Evolutionary conservation across 192 early-diverging fungal genomes (phyloP), one percentile per base, ranked within the genome.

Genomic region (Geranomyces michiganensis): DNA sequence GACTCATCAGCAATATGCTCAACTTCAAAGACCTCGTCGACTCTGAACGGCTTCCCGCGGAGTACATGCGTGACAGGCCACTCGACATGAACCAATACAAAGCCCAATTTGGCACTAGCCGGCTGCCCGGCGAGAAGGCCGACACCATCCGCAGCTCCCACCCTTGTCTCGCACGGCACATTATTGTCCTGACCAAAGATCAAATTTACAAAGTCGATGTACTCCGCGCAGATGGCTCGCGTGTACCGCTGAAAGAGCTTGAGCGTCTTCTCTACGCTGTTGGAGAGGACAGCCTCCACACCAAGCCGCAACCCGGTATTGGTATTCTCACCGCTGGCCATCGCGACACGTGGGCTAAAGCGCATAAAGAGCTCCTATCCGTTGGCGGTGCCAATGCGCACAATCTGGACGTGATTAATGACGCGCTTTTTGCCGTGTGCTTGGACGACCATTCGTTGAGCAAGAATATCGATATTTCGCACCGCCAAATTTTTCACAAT

Each of bases 1-100:
- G 77, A 12, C 73, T 88, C 21, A 80, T 85, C 53, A 75, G 47
- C 43, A 83, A 79, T 43, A 55, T 85, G 55, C 59, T 88, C 19
- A 75, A 79, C 67, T 81, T 81, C 58, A 83, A 84, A 47, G 71
- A 73, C 3, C 31, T 75, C 30, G 27, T 86, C 32, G 78, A 84
- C 68, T 80, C 78, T 19, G 73, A 81, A 41, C 30, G 55, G 7
- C 65, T 85, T n/a, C 74, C 83, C 7, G 70, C 80, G 15, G 85
- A 86, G 68, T 82, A 75, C 55, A 70, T 77, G 58, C 82, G 81
- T 60, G 72, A 76, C 32, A 67, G n/a, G 1, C 93, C 94, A 4
- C 78, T 96, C 29, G 95, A 93, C 81, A 99, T 99, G 96, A 89
- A 95, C 81, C 96, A 99, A 84, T 92, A 92, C 82, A 91, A 85